Evolutionary conservation across 1,284 basidiomycete genomes (phyloP).

Genomic region (Chalciporus piperatoides): DNA sequence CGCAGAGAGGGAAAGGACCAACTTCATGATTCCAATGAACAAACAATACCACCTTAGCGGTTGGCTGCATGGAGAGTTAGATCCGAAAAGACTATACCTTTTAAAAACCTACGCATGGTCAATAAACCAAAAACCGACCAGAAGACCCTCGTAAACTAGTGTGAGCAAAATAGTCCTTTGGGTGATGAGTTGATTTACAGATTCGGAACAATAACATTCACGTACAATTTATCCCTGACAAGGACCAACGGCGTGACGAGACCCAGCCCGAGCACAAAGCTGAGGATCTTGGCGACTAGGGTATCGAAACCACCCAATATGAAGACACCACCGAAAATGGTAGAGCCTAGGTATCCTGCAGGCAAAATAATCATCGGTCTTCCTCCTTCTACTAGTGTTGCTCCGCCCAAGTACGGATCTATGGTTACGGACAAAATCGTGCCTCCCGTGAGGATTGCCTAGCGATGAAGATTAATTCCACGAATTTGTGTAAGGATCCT

Average conservation of each 20-base stretch:
- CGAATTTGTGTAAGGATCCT: constrained; percentile 8
- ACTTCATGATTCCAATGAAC: constrained; percentile 83
- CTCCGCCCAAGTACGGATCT: constrained; percentile 77
- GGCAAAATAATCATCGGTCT: constrained; percentile 64
- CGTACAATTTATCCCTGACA: constrained; percentile 79
- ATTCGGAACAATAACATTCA: constrained; percentile 13
- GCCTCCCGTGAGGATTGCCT: constrained; percentile 77
- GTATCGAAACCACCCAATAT: constrained; percentile 77
- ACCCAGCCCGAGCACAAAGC: constrained; percentile 75
- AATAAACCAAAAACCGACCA: constrained; percentile 83
- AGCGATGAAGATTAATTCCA: constrained; percentile 1
- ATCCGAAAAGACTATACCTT: constrained; percentile 18
- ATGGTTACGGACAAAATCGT: constrained; percentile 73
- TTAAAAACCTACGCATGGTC: constrained; percentile 63
- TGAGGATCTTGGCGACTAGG: constrained; percentile 75
- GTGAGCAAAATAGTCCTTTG: constrained; percentile 75
- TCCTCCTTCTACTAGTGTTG: constrained; percentile 73
- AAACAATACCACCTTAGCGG: constrained; percentile 78
- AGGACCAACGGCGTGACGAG: constrained; percentile 69
- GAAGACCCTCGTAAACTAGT: constrained; percentile 65
- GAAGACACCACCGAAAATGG: constrained; percentile 73
- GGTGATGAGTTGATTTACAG: constrained; percentile 11
- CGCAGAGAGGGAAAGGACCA: constrained; percentile 26
- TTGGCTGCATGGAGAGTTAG: constrained; percentile 38
- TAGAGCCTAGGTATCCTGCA: constrained; percentile 76